These are phyloP conservation scores for Zasmidium angulare DNA, from an alignment of 2,329 filamentous ascomycete species.

Conservation along the genomic window DNA sequence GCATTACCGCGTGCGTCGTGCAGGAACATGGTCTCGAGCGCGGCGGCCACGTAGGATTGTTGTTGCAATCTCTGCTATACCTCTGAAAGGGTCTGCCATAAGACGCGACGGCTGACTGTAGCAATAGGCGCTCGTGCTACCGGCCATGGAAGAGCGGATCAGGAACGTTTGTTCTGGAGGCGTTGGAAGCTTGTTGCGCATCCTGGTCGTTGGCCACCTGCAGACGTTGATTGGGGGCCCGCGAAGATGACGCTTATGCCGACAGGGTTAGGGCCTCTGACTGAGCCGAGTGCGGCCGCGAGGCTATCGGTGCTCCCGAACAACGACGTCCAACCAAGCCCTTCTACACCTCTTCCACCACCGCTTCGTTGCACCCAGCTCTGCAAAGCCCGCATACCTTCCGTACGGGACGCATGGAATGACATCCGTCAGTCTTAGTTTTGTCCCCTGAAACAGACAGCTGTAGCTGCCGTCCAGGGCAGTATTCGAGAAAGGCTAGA, in stretches of 20 bases:
- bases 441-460: conserved; percentile 24
- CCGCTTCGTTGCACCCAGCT: conserved; percentile 13
- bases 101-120: conserved; percentile 5
- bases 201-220: not conserved
- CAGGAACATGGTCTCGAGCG: conserved; percentile 7
- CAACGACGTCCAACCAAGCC: conserved; percentile 18
- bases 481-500: conserved; percentile 23
- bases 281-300: not conserved
- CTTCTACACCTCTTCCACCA: conserved; percentile 10
- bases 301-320: not conserved
- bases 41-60: not conserved
- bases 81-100: not conserved
- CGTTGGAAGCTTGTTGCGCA: conserved; percentile 16
- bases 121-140: conserved; percentile 24
- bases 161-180: conserved; percentile 11
- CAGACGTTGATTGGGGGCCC: conserved; percentile 12
- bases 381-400: conserved; percentile 8
- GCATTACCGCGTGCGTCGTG: not conserved
- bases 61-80: conserved; percentile 11
- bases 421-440: conserved; percentile 16
- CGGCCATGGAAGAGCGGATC: conserved; percentile 8
- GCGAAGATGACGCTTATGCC: conserved; percentile 12
- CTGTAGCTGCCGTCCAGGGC: conserved; percentile 17
- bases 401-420: conserved; percentile 21
- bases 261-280: not conserved